Evolutionary conservation across 192 early-diverging fungal genomes (phyloP), one percentile per base, ranked within the genome.

Genomic region (Rhizophagus clarus): DNA sequence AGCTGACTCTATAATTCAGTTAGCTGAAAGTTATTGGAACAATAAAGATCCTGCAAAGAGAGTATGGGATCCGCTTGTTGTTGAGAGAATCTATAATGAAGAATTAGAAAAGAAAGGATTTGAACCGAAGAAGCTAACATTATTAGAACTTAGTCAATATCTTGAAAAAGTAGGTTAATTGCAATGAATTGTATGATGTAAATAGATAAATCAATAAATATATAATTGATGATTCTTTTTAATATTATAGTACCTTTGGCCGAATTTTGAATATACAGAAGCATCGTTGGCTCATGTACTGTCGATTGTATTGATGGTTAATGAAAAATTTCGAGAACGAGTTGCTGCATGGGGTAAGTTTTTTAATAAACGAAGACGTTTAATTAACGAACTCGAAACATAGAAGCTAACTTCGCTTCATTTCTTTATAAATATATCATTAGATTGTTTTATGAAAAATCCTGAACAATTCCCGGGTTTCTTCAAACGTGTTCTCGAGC

Each of bases 261-360:
- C 92, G 0, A 77, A 89, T 81, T 97, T 89, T 75, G 76, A 83
- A 29, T 60, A 76, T 29, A 61, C 70, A 64, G 77, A 85, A 29
- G 79, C 85, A 2, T 76, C 90, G 20, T 81, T 88, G 10, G 82
- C 82, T 47, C 90, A 94, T 72, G 81, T 93, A 6, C 64, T 97
- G 12, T 95, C 96, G 2, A 93, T 97, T 22, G 89, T 94, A 8
- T 72, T 96, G 63, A 89, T 99, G 86, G 80, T 96, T 10, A 98
- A 98, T 84, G 97, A 97, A 82, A 98, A 99, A 84, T 90, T 89
- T 81, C 89, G 93, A 70, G 91, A 95, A 76, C 86, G 91, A 28
- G 85, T 96, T 26, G 79, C 83, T 61, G 85, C 87, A 34, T 91
- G 88, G 88, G 88, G 89, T 89, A 88, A 79, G 74, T 32, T 78